A percentile compares a stretch with the other conserved stretches of the same genome.
These are phyloP conservation scores for Paraconiothyrium sp. DNA, from an alignment of 2,329 filamentous ascomycete genomes.

Conservation along the genomic window DNA sequence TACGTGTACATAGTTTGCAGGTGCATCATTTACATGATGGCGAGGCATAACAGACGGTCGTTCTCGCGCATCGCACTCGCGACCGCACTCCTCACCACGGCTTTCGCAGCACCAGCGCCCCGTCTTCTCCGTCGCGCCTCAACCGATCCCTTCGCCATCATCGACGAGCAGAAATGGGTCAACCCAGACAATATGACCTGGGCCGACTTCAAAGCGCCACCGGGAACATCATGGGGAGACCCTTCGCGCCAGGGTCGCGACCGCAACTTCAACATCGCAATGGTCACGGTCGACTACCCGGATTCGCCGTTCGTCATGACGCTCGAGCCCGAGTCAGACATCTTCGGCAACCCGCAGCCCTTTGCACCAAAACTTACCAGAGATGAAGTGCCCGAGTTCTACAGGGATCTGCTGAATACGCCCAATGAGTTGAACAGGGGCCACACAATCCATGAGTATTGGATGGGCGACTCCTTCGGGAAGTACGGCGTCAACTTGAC, in stretches of 20 bases:
- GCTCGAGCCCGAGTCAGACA: conserved; percentile 55
- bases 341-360: conserved; percentile 62
- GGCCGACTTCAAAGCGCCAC: conserved; percentile 59
- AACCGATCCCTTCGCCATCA: conserved; percentile 58
- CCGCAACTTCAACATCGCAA: conserved; percentile 66
- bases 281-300: conserved; percentile 63
- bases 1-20: background rate
- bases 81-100: conserved; percentile 28
- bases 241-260: conserved; percentile 55
- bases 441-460: conserved; percentile 66
- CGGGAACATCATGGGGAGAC: conserved; percentile 61
- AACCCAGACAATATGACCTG: conserved; percentile 66
- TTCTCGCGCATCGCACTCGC: conserved; percentile 27
- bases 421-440: conserved; percentile 61
- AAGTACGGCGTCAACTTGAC: conserved; percentile 64
- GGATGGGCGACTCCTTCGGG: conserved; percentile 66
- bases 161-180: conserved; percentile 64
- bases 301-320: conserved; percentile 62
- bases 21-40: conserved; percentile 17
- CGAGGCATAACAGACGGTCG: conserved; percentile 16
- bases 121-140: conserved; percentile 19
- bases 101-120: conserved; percentile 25
- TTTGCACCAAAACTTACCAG: conserved; percentile 54
- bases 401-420: conserved; percentile 61
- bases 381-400: conserved; percentile 60